Evolutionary conservation across 176 grass and related monocot genomes (phyloP), one percentile per base, ranked within the genome.

Genomic region (Carex littledalei): DNA sequence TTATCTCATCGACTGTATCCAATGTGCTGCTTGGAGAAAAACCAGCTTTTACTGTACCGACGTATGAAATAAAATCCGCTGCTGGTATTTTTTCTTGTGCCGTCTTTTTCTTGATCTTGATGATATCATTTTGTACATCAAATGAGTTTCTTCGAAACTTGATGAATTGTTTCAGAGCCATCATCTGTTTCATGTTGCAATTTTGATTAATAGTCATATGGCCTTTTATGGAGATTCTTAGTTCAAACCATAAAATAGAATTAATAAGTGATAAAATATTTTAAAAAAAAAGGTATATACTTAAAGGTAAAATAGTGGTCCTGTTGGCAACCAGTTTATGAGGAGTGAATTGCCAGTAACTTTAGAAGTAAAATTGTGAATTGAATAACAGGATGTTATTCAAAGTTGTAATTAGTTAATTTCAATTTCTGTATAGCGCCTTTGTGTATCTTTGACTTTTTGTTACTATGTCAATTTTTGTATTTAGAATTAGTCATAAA

Each of bases 1-100:
- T 98, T 77, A 95, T 98, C 85, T 98, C 96, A 86, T 98, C 96
- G 49, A 98, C 95, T 78, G 93, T 95, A 47, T 93, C 95, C 87
- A 93, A 98, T 86, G 95, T 98, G 70, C 86, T 98, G 18, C 95
- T 98, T 62, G 95, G 95, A 88, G 96, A 94, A 75, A 95, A 89
- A 54, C 93, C 96, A 67, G 93, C 95, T 86, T 98, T 98, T 74
- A 90, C 90, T 88, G 93, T 95, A 81, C 96, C 93, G 17, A 88
- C 89, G 21, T 98, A 98, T 86, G 88, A 98, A 84, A 88, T 95
- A 74, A 98, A 98, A 89, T 98, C 96, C 78, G 93, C 93, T 89
- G 93, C 93, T 4, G 96, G 96, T 98, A 94, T 78, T 41, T 94
- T 22, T 78, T 85, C 86, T 90, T 62, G 60, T 85, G 80, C 52